These are phyloP conservation scores for sweet orange (Citrus sinensis) DNA, from an alignment of 345 rosid genomes.

Conservation along the genomic window DNA sequence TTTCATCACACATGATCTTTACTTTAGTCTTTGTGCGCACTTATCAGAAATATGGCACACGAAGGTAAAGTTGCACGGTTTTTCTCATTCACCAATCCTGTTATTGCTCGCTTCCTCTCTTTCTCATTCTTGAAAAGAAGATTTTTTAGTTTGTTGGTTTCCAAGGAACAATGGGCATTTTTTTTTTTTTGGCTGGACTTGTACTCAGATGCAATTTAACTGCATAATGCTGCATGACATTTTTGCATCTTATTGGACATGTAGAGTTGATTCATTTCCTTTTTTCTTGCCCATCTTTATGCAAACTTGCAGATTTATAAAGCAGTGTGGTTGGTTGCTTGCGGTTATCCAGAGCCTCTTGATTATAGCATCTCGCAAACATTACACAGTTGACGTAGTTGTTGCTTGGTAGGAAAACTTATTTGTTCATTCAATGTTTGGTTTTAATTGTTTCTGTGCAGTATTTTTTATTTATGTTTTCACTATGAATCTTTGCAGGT, in stretches of 20 bases:
- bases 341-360: constrained; percentile 87
- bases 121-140: background rate
- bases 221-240: background rate
- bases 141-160: background rate
- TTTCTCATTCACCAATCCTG: background rate
- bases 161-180: background rate
- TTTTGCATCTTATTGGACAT: background rate
- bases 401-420: constrained; percentile 77
- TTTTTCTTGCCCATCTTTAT: background rate
- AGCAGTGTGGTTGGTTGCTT: constrained; percentile 77
- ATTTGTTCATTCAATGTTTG: background rate
- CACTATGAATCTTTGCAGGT: constrained; percentile 46
- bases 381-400: constrained; percentile 91
- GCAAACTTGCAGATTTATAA: constrained; percentile 61
- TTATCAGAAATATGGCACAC: constrained; percentile 92
- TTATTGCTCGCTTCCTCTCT: background rate
- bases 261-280: background rate
- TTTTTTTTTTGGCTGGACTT: background rate
- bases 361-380: constrained; percentile 95
- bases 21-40: constrained; percentile 87
- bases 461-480: constrained; percentile 10
- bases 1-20: constrained; percentile 98
- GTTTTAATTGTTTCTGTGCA: background rate
- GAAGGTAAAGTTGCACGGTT: constrained; percentile 50
- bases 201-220: background rate